A percentile compares a stretch with the other conserved stretches of the same genome.
Evolutionary conservation across 345 rosid species (phyloP).

Genomic region (Raphanus sativus): DNA sequence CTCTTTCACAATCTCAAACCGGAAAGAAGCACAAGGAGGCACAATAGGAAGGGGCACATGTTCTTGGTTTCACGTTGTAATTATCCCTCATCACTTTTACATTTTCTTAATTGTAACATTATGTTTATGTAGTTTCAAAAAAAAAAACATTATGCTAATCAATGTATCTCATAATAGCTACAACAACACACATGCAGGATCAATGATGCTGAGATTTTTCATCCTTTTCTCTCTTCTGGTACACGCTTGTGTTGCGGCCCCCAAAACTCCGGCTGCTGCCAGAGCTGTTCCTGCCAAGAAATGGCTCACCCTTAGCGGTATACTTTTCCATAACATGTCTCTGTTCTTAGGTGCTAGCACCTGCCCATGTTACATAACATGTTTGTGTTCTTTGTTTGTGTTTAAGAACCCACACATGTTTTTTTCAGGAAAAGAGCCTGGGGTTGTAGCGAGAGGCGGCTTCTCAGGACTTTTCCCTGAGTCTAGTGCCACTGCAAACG

Average conservation of each 20-base stretch:
- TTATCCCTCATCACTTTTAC: neutral
- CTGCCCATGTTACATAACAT: neutral
- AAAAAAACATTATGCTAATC: neutral
- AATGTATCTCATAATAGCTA: slow-evolving; percentile 3
- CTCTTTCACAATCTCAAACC: slow-evolving; percentile 16
- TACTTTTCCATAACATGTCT: neutral
- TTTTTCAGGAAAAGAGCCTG: slow-evolving; percentile 58
- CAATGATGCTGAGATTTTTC: slow-evolving; percentile 48
- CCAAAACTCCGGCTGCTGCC: neutral
- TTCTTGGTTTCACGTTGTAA: slow-evolving; percentile 22
- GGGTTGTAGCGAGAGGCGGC: slow-evolving; percentile 78
- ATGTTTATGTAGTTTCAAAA: neutral
- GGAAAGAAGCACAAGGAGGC: slow-evolving; percentile 21
- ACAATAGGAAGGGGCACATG: slow-evolving; percentile 32
- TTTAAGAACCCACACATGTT: neutral
- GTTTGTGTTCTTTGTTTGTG: slow-evolving; percentile 1
- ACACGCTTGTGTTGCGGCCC: slow-evolving; percentile 41
- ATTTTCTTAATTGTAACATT: neutral
- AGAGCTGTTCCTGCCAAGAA: slow-evolving; percentile 36
- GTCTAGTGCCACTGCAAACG: slow-evolving; percentile 49
- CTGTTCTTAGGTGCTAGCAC: neutral
- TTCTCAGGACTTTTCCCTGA: slow-evolving; percentile 80
- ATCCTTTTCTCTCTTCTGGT: slow-evolving; percentile 48
- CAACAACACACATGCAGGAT: slow-evolving; percentile 13
- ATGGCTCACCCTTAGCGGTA: slow-evolving; percentile 68